Conservation (phyloP, 116 monocot species). For the Iris pallida region DNA sequence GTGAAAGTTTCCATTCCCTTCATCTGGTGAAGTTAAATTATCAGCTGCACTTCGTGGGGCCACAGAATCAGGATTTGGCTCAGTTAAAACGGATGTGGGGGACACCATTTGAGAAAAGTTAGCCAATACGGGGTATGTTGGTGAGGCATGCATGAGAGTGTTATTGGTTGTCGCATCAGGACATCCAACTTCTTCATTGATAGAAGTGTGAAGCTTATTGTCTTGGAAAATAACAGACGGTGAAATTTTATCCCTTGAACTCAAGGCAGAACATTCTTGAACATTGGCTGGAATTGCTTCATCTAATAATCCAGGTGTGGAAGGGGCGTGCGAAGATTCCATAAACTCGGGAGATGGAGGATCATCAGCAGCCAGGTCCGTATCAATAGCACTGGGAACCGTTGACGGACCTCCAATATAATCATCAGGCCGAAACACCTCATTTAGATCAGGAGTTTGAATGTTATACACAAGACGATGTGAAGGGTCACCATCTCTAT, state of each 20-base stretch:
- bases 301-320: conserved; percentile 75
- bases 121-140: conserved; percentile 6
- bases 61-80: conserved; percentile 10
- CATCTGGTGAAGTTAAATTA: not conserved
- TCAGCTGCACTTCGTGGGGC: not conserved
- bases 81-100: conserved; percentile 9
- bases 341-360: conserved; percentile 26
- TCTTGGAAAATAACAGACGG: conserved; percentile 29
- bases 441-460: conserved; percentile 80
- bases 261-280: conserved; percentile 47
- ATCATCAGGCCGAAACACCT: conserved; percentile 41
- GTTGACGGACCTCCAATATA: conserved; percentile 29
- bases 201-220: conserved; percentile 7
- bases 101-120: conserved; percentile 3
- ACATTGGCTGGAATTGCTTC: conserved; percentile 43
- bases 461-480: conserved; percentile 47
- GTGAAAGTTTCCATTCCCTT: not conserved
- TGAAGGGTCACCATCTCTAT: conserved; percentile 23
- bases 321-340: conserved; percentile 70
- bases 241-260: conserved; percentile 37
- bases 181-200: conserved; percentile 24
- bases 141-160: conserved; percentile 6
- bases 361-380: conserved; percentile 21
- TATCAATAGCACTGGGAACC: conserved; percentile 16
- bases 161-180: conserved; percentile 12